Conservation (phyloP, 2,329 filamentous ascomycete genomes). For the Apiospora saccharicola region DNA sequence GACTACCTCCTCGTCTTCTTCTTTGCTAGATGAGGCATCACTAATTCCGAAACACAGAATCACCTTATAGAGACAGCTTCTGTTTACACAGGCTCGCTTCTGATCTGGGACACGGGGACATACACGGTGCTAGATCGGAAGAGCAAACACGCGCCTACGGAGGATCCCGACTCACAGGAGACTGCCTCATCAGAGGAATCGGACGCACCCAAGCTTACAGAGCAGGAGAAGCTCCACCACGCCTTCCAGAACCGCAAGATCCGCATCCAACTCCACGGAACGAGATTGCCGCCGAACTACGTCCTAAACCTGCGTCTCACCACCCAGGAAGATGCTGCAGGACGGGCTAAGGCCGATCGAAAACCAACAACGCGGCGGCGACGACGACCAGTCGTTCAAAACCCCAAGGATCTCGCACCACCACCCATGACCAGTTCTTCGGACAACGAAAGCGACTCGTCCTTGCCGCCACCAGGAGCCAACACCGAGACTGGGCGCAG, state of each 20-base stretch:
- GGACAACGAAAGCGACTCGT: slow-evolving; percentile 21
- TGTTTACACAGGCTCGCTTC: slow-evolving; percentile 59
- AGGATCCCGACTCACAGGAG: slow-evolving; percentile 46
- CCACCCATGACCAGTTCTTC: slow-evolving; percentile 29
- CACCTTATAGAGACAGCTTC: slow-evolving; percentile 68
- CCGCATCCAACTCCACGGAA: slow-evolving; percentile 60
- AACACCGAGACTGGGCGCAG: background rate
- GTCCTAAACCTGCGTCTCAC: slow-evolving; percentile 62
- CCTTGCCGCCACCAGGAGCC: background rate
- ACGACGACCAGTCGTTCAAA: slow-evolving; percentile 23
- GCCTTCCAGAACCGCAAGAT: slow-evolving; percentile 66
- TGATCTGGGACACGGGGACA: slow-evolving; percentile 70
- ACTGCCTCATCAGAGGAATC: background rate
- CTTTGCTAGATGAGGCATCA: background rate
- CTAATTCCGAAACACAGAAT: slow-evolving; percentile 50
- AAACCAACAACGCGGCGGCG: slow-evolving; percentile 38
- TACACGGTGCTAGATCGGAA: slow-evolving; percentile 60
- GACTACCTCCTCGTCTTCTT: slow-evolving; percentile 27
- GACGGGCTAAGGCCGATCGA: slow-evolving; percentile 37
- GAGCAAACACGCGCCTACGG: slow-evolving; percentile 42
- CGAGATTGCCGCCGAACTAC: slow-evolving; percentile 60
- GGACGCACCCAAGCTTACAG: slow-evolving; percentile 37
- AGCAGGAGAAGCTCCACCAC: slow-evolving; percentile 56
- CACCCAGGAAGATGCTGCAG: slow-evolving; percentile 48
- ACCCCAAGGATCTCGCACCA: background rate